Conservation (phyloP, 148 eudicot species). For the Persicaria maculosa region DNA sequence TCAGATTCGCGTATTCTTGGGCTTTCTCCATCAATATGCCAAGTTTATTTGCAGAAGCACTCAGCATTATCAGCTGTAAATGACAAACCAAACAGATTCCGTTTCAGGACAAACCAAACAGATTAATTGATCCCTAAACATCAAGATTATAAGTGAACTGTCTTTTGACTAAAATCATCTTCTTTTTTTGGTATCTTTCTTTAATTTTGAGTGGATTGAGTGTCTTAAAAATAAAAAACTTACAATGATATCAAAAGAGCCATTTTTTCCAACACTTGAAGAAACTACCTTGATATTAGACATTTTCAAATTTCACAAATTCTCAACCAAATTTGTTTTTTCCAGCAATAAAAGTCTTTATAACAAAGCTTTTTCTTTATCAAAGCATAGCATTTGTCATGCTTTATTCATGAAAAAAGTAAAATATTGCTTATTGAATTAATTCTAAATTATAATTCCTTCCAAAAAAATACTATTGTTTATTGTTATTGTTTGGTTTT, state of each 20-base stretch:
- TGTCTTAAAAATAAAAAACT: background rate
- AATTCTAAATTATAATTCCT: background rate
- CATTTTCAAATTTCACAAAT: background rate
- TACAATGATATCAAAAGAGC: background rate
- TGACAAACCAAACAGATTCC: background rate
- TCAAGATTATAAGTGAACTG: background rate
- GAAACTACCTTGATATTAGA: background rate
- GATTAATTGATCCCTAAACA: background rate
- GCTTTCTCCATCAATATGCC: conserved; percentile 69
- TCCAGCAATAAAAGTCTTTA: too few species aligned
- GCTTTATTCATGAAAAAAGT: too few species aligned
- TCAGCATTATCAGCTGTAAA: conserved; percentile 79
- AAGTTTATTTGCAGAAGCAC: conserved; percentile 88
- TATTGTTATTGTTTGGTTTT: background rate
- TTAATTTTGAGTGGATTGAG: background rate
- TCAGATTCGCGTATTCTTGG: conserved; percentile 75
- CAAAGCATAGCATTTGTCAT: too few species aligned
- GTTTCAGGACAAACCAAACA: background rate
- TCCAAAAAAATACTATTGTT: background rate
- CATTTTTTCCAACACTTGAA: background rate
- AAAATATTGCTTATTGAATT: too few species aligned
- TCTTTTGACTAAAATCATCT: background rate
- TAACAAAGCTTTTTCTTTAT: too few species aligned
- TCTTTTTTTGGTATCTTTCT: background rate
- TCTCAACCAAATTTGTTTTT: background rate